Percentiles rank a stretch among this genome's conserved stretches.
Evolutionary conservation across 2,329 filamentous ascomycete genomes (phyloP).

Genomic region (Fusarium sp.): DNA sequence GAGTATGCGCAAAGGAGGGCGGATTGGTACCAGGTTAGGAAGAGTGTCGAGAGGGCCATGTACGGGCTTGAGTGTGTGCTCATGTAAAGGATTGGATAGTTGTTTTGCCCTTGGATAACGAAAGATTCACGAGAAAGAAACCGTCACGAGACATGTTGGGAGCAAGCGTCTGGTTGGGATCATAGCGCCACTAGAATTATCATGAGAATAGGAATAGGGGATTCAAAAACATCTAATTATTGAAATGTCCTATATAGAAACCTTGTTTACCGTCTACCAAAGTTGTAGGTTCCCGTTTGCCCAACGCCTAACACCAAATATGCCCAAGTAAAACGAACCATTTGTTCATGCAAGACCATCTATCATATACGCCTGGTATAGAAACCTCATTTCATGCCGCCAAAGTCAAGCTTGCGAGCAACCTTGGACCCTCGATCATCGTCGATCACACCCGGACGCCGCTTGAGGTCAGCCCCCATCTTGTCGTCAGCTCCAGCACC

Average conservation of each 20-base stretch:
- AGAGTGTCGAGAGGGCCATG: constrained; percentile 94
- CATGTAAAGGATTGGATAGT: constrained; percentile 73
- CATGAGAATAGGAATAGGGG: constrained; percentile 21
- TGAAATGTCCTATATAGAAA: constrained; percentile 9
- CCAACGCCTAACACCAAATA: constrained; percentile 32
- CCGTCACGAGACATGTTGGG: constrained; percentile 33
- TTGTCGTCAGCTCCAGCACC: constrained; percentile 81
- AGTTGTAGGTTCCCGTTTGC: constrained; percentile 8
- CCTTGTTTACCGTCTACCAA: constrained; percentile 1
- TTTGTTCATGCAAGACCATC: constrained; percentile 9
- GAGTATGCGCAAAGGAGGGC: constrained; percentile 95
- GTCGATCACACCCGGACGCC: constrained; percentile 78
- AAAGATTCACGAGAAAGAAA: constrained; percentile 20
- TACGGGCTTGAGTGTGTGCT: constrained; percentile 91
- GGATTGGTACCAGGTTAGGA: constrained; percentile 94
- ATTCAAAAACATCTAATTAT: constrained; percentile 26
- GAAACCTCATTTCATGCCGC: constrained; percentile 54
- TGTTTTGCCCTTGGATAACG: not conserved
- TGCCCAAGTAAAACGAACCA: constrained; percentile 21
- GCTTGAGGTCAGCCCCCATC: constrained; percentile 86
- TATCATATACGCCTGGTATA: constrained; percentile 3
- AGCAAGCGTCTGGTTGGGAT: constrained; percentile 31
- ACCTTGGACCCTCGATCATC: constrained; percentile 81
- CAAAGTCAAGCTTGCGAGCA: constrained; percentile 87
- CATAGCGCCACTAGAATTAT: constrained; percentile 26